Conservation (phyloP, 164 flowering plant species). For the Annona squamosa region DNA sequence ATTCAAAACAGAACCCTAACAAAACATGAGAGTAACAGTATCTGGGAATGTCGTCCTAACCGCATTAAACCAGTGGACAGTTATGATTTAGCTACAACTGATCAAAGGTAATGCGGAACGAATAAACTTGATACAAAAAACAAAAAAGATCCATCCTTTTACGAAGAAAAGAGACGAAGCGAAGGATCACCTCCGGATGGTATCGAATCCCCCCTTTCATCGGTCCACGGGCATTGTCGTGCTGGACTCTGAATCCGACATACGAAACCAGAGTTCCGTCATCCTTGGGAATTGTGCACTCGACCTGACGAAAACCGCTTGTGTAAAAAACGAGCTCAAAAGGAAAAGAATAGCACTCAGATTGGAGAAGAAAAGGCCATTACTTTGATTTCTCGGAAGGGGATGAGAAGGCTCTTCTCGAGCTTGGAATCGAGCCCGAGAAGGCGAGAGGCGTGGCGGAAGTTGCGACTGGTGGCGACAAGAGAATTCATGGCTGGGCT, state of each 20-base stretch:
- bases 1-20: too few relatives aligned
- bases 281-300: constrained; percentile 91
- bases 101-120: neutral
- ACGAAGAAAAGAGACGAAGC: neutral
- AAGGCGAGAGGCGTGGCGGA: constrained; percentile 52
- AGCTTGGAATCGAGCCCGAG: constrained; percentile 71
- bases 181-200: constrained; percentile 68
- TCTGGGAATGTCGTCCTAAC: too few relatives aligned
- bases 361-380: neutral
- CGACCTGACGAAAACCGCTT: constrained; percentile 45
- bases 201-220: constrained; percentile 52
- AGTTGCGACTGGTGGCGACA: constrained; percentile 64
- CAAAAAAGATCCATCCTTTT: too few relatives aligned
- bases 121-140: neutral
- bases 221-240: constrained; percentile 8
- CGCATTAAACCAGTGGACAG: too few relatives aligned
- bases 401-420: constrained; percentile 63
- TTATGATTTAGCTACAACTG: too few relatives aligned
- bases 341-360: neutral
- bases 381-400: constrained; percentile 75
- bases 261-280: constrained; percentile 49
- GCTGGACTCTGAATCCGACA: constrained; percentile 9
- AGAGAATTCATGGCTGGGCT: constrained; percentile 51
- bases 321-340: neutral
- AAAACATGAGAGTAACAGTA: too few relatives aligned